Percentiles rank a stretch among this genome's conserved stretches.
Evolutionary conservation across 345 rosid genomes (phyloP).

Genomic region (Odontarrhena argentea): DNA sequence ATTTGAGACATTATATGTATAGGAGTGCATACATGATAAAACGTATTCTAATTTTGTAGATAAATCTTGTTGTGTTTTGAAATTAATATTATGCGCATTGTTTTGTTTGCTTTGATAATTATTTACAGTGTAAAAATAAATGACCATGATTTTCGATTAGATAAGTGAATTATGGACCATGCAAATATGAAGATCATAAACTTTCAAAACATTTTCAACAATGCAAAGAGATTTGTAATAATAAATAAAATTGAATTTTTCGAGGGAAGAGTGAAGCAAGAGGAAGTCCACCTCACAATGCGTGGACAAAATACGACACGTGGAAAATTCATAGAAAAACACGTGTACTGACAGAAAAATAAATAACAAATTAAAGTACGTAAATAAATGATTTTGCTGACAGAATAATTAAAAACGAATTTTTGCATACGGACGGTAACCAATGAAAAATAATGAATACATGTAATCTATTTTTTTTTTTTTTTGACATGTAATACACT

Average conservation of each 20-base stretch:
- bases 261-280: conserved; percentile 24
- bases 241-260: conserved; percentile 1
- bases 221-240: conserved; percentile 9
- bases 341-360: not conserved
- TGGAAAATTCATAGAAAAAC: not conserved
- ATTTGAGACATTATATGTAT: no score
- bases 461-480: no score
- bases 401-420: not conserved
- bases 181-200: not conserved
- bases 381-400: conserved; percentile 6
- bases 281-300: conserved; percentile 10
- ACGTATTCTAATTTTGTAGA: no score
- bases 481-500: no score
- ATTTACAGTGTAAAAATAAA: no score
- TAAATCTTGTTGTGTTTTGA: no score
- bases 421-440: not conserved
- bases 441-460: no score
- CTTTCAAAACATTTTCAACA: not conserved
- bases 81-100: no score
- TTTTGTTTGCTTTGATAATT: no score
- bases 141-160: no score
- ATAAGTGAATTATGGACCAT: no score
- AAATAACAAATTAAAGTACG: not conserved
- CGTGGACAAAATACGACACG: conserved; percentile 9
- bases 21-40: no score